These are phyloP conservation scores for Protomyces inundatus DNA, from an alignment of 1,139 yeast species.

Conservation along the genomic window DNA sequence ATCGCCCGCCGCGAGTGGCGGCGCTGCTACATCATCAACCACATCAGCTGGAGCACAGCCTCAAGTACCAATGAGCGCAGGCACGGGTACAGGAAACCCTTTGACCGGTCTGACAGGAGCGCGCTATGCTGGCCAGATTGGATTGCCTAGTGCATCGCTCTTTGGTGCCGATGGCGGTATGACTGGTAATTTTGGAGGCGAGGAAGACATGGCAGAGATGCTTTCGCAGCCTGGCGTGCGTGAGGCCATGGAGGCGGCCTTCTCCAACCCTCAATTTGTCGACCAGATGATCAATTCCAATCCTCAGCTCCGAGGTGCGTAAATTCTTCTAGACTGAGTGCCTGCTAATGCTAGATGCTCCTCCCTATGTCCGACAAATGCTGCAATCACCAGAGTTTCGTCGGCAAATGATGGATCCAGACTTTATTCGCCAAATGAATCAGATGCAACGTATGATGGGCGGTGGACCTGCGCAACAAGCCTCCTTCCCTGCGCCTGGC, in stretches of 20 bases:
- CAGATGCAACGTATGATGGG: conserved; percentile 57
- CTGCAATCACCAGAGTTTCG: conserved; percentile 78
- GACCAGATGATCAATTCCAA: conserved; percentile 70
- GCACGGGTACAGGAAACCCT: conserved; percentile 84
- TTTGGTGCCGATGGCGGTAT: conserved; percentile 92
- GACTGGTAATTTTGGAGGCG: conserved; percentile 46
- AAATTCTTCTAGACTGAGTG: neutral
- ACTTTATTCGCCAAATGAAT: conserved; percentile 67
- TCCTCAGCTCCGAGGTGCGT: conserved; percentile 53
- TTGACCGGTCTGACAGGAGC: conserved; percentile 91
- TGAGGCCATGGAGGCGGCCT: conserved; percentile 46
- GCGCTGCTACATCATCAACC: conserved; percentile 33
- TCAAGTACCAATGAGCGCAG: conserved; percentile 65
- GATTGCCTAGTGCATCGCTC: conserved; percentile 79
- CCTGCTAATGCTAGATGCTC: conserved; percentile 50
- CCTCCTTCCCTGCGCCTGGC: conserved; percentile 32
- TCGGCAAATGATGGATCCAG: conserved; percentile 57
- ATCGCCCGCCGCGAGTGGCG: conserved; percentile 37
- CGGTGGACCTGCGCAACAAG: conserved; percentile 36
- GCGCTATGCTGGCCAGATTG: conserved; percentile 79
- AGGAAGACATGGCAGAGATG: conserved; percentile 59
- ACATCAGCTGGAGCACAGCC: conserved; percentile 47
- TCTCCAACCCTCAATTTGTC: conserved; percentile 76
- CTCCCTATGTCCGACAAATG: conserved; percentile 71
- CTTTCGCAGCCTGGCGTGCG: conserved; percentile 46